Evolutionary conservation across 257 asterid genomes (phyloP).

Genomic region (Scutellaria baicalensis): DNA sequence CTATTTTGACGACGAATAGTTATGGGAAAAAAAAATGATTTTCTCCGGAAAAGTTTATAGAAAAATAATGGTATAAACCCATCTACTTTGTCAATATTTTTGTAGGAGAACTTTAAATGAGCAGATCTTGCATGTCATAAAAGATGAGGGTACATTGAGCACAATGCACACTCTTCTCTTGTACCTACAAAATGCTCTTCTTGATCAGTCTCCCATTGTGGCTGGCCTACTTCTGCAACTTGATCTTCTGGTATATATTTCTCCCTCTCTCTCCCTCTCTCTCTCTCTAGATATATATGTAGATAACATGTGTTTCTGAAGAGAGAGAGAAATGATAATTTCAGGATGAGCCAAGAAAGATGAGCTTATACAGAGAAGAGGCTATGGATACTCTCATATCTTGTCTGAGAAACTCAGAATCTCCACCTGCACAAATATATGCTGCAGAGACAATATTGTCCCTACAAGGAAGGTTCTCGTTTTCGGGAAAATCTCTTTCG

Average conservation of each 20-base stretch:
- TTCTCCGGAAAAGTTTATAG: background rate
- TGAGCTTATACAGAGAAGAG: slow-evolving; percentile 89
- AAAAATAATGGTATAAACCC: background rate
- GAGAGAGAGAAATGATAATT: background rate
- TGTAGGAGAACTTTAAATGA: slow-evolving; percentile 61
- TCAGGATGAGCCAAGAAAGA: slow-evolving; percentile 83
- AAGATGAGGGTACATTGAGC: slow-evolving; percentile 68
- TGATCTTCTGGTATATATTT: slow-evolving; percentile 56
- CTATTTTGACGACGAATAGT: too few relatives aligned
- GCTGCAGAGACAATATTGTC: slow-evolving; percentile 72
- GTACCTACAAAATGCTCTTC: slow-evolving; percentile 53
- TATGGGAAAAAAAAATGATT: too few relatives aligned
- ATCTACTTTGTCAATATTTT: slow-evolving; percentile 5
- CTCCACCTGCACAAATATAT: slow-evolving; percentile 46
- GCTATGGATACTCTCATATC: slow-evolving; percentile 64
- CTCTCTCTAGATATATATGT: background rate
- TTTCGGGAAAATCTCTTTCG: slow-evolving; percentile 64
- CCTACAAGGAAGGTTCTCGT: slow-evolving; percentile 78
- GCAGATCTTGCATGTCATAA: slow-evolving; percentile 52
- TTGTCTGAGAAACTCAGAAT: slow-evolving; percentile 61
- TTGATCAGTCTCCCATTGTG: slow-evolving; percentile 53
- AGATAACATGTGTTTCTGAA: background rate
- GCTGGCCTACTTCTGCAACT: slow-evolving; percentile 85
- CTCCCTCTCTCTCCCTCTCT: background rate
- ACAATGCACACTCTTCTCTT: slow-evolving; percentile 71